Conservation (phyloP, 768 basidiomycete genomes). For the Inosperma sp. region DNA sequence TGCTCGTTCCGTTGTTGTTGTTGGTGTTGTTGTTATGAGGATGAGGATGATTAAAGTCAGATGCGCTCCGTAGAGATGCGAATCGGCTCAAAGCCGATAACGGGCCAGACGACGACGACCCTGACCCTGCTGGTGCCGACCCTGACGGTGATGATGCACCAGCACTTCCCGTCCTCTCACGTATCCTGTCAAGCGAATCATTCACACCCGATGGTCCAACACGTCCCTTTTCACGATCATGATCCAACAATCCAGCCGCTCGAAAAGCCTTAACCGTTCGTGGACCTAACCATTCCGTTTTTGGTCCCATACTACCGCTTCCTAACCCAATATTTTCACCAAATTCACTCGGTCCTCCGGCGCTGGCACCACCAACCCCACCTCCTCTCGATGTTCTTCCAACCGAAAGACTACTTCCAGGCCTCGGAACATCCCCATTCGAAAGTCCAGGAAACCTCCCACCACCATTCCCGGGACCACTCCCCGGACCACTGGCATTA, state of each 20-base stretch:
- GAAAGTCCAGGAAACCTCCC: constrained; percentile 7
- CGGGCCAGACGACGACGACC: constrained; percentile 12
- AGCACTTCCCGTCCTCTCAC: constrained; percentile 26
- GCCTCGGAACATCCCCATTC: constrained; percentile 17
- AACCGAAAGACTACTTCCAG: constrained; percentile 29
- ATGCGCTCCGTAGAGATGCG: constrained; percentile 34
- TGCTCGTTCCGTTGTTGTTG: no score
- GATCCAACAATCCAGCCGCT: constrained; percentile 58
- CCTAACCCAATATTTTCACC: constrained; percentile 11
- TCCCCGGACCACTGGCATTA: no score
- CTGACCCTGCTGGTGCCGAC: constrained; percentile 17
- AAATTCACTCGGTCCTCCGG: no score
- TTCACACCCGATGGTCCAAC: constrained; percentile 12
- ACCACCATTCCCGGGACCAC: constrained; percentile 10
- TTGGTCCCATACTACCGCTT: constrained; percentile 22
- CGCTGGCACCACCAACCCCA: constrained; percentile 6
- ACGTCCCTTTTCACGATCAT: constrained; percentile 28
- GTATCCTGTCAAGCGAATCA: constrained; percentile 6
- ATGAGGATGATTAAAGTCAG: constrained; percentile 36
- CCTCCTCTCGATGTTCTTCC: constrained; percentile 14
- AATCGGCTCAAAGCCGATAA: constrained; percentile 26
- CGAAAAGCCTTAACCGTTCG: constrained; percentile 68
- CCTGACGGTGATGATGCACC: constrained; percentile 22
- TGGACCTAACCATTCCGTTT: constrained; percentile 64
- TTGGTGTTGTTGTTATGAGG: no score